Evolutionary conservation across 2,329 filamentous ascomycete genomes (phyloP), one percentile per base, ranked within the genome.

Genomic region (Colletotrichum melonis): DNA sequence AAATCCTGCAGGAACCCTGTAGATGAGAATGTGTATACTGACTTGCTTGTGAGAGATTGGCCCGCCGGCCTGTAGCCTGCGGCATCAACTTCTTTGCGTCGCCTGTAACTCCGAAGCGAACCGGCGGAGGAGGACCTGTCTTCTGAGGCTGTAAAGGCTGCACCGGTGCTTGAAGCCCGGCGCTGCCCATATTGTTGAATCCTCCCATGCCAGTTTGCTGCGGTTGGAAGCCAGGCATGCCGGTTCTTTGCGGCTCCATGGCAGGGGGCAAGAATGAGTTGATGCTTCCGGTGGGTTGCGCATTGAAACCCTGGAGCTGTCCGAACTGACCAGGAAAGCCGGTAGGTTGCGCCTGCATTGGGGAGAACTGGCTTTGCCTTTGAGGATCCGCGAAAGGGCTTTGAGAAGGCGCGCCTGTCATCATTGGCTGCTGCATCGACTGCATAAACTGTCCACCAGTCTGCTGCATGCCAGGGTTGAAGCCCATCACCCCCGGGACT

Each of bases 11-110:
- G 38, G 22, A 38, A n/a, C 26, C 26, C 32, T 35, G 16, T 49
- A 12, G 28, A 26, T 54, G n/a, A 52, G 5, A 4, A 38, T 28
- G 28, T 58, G 38, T 71, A 30, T 54, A 95, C 96, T 93, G 92
- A 98, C 96, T 99, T 80, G 97, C 97, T 91, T 97, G 94, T 65
- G 94, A 89, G 77, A 99, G 88, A 82, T 98, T 98, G 69, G 97
- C 97, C 86, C 94, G 92, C 78, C 93, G 88, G 76, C 97, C 97
- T 7, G 97, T 99, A 32, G 95, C 89, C 85, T 98, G 97, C 35
- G 95, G 92, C 74, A 90, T 88, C 78, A 98, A 85, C 82, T 94
- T 97, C 84, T 95, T 95, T 35, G 91, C 86, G 62, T 92, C 90
- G 32, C 88, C 86, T 70, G 90, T 88, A 46, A 97, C 92, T 52